Evolutionary conservation across 805 yeast genomes (phyloP).

Genomic region (Wickerhamomyces subpelliculosus): DNA sequence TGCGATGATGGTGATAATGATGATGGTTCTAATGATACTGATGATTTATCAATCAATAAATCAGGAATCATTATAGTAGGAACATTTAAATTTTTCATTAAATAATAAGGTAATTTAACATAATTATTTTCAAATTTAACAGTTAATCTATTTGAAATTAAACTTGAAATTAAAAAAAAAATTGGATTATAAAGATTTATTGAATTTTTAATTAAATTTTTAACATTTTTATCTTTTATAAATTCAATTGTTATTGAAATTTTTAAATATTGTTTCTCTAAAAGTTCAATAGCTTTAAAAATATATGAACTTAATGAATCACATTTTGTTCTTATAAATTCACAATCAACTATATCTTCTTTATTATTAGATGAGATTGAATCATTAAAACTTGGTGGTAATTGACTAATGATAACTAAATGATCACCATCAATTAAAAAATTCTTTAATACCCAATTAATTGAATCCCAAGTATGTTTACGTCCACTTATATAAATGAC

Average conservation of each 20-base stretch:
- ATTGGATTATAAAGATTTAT: conserved; percentile 15
- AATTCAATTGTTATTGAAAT: conserved; percentile 18
- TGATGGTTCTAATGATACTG: not conserved
- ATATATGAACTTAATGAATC: conserved; percentile 10
- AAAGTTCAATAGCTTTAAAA: conserved; percentile 7
- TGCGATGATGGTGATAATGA: not conserved
- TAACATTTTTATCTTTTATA: conserved; percentile 12
- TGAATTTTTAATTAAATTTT: conserved; percentile 10
- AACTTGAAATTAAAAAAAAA: conserved; percentile 11
- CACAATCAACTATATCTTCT: conserved; percentile 5
- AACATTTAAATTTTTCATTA: conserved; percentile 11
- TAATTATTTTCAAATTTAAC: conserved; percentile 1
- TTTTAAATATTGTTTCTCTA: conserved; percentile 9
- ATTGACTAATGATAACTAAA: conserved; percentile 12
- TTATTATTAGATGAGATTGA: conserved; percentile 6
- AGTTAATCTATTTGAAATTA: conserved; percentile 8
- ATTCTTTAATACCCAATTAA: conserved; percentile 18
- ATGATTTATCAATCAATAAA: conserved; percentile 3
- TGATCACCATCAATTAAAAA: conserved; percentile 19
- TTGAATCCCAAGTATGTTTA: conserved; percentile 18
- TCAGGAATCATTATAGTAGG: conserved; percentile 18
- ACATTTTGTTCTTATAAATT: conserved; percentile 9
- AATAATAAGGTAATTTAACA: conserved; percentile 14
- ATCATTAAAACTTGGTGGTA: too few species aligned
- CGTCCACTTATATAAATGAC: conserved; percentile 17